phyloP scores from a whole-genome alignment of 2,329 filamentous ascomycete species.

The Penicillium sp. region DNA sequence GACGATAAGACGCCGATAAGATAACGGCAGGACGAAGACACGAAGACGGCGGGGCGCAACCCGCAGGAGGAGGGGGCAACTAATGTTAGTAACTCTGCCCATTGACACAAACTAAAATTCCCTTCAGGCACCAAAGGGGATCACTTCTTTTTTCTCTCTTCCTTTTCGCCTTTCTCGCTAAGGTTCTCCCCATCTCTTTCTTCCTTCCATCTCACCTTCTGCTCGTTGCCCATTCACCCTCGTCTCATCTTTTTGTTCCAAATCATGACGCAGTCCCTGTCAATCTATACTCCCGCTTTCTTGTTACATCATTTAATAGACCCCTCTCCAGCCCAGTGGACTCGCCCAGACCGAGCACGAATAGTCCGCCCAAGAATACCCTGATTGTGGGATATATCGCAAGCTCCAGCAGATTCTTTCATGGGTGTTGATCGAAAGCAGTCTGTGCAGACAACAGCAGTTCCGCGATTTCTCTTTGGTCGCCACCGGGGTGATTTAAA shows the following conservation, averaged over 20 bases:
- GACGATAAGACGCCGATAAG: neutral
- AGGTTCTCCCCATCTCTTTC: constrained; percentile 1
- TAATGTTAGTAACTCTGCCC: neutral
- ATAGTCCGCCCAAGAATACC: constrained; percentile 14
- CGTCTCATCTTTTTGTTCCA: constrained; percentile 13
- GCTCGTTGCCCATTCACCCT: constrained; percentile 10
- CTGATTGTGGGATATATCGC: constrained; percentile 14
- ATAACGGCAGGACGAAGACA: neutral
- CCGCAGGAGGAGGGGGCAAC: neutral
- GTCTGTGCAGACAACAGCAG: constrained; percentile 1
- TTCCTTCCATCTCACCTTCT: neutral
- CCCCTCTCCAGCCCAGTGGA: constrained; percentile 23
- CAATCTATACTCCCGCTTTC: constrained; percentile 27
- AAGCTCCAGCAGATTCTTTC: neutral
- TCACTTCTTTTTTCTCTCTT: constrained; percentile 1
- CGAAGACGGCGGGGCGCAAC: neutral
- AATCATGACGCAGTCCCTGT: constrained; percentile 41
- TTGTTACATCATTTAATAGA: constrained; percentile 32
- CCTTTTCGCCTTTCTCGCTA: constrained; percentile 8
- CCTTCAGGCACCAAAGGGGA: constrained; percentile 24
- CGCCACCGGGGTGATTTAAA: constrained; percentile 11
- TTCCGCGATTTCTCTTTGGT: constrained; percentile 16
- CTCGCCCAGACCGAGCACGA: constrained; percentile 13
- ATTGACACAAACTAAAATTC: constrained; percentile 8
- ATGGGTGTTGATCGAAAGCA: constrained; percentile 6